phyloP scores from a whole-genome alignment of 2,329 filamentous ascomycete genomes.

The Calonectria montana region DNA sequence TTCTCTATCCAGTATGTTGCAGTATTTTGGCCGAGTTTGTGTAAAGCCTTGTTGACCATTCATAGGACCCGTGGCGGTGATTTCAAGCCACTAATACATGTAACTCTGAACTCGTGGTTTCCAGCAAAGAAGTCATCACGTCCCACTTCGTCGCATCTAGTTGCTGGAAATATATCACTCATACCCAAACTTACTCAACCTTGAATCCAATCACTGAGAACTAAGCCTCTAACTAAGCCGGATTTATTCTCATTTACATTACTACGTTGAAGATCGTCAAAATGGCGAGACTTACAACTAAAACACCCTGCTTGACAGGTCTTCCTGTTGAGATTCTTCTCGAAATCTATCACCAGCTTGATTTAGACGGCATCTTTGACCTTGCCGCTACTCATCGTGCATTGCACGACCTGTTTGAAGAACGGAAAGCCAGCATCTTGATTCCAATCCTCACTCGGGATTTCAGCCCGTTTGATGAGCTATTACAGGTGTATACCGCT shows the following conservation, averaged over 20 bases:
- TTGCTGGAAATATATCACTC: constrained; percentile 3
- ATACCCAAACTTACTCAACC: neutral
- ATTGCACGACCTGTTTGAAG: constrained; percentile 54
- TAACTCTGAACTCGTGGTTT: constrained; percentile 3
- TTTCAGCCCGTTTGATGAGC: constrained; percentile 56
- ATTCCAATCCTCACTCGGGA: constrained; percentile 55
- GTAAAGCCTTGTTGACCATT: neutral
- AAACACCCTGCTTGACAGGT: constrained; percentile 37
- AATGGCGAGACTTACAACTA: constrained; percentile 34
- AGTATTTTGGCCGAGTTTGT: neutral
- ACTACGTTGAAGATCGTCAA: neutral
- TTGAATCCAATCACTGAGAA: too few species aligned
- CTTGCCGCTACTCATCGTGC: constrained; percentile 52
- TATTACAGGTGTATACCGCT: constrained; percentile 61
- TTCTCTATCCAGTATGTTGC: constrained; percentile 25
- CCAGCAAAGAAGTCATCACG: neutral
- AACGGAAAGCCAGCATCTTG: constrained; percentile 55
- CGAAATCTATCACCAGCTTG: constrained; percentile 59
- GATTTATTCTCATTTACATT: neutral
- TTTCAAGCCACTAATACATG: constrained; percentile 23
- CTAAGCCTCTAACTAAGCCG: neutral
- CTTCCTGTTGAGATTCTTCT: constrained; percentile 61
- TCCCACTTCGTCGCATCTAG: neutral
- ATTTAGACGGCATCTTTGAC: constrained; percentile 53
- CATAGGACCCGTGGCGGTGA: constrained; percentile 17